Evolutionary conservation across 2,329 filamentous ascomycete species (phyloP), one percentile per base, ranked within the genome.

Genomic region (Zelopaecilomyces penicillatus): DNA sequence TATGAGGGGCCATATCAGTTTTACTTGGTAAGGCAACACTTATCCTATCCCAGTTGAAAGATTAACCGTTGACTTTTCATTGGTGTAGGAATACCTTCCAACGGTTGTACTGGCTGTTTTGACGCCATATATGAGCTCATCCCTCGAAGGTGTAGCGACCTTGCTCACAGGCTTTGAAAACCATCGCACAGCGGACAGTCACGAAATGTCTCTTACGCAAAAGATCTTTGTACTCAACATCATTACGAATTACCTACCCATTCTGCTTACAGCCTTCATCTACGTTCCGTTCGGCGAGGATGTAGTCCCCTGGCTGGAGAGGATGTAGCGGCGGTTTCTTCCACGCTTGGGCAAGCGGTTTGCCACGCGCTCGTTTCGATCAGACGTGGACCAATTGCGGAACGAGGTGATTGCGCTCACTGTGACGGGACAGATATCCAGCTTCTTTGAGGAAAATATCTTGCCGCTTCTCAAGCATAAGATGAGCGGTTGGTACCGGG

Each of bases 151-250:
- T 3, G 69, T 83, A 31, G 85, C 85, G 1, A 77, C 74, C 1
- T 65, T 65, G 12, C 67, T 89, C 32, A 87, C 79, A 8, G 69
- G 84, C 11, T 87, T 77, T 53, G 85, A 89, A 57, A 89, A 89
- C 58, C 85, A 88, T 58, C 78, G 85, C 43, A 88, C 83, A 0
- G 72, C 80, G 30, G 80, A 83, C 41, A 70, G 76, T 19, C 81
- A 85, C 56, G 80, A 87, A 49, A 75, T 79, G 48, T 81, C 83
- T 0, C 70, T 85, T 52, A 85, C 82, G 0, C 77, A 83, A 50
- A 89, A 89, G 69, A 75, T 84, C 6, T 88, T 89, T 47, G 72
- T 87, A 31, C 75, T 90, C 58, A 86, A 85, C 68, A 87, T 88
- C 66, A 86, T 89, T 63, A 87, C 84, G 9, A 85, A 85, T 4